Percentiles rank a stretch among this genome's conserved stretches.
Evolutionary conservation across 2,329 filamentous ascomycete genomes (phyloP).

Genomic region (Cryphonectria naterciae): DNA sequence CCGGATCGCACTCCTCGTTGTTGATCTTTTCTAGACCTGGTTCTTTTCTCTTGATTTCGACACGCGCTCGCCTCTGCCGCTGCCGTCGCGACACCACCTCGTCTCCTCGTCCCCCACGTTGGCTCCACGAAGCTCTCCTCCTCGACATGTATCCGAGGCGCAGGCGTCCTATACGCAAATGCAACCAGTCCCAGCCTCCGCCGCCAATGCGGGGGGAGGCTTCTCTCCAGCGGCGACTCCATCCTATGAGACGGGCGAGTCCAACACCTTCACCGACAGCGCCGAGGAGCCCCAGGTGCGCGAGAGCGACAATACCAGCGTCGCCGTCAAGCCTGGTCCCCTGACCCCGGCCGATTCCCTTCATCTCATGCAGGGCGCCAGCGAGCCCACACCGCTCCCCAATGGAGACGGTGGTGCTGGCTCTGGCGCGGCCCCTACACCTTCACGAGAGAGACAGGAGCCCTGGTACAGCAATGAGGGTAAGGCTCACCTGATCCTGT

Average conservation of each 20-base stretch:
- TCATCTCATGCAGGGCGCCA: constrained; percentile 25
- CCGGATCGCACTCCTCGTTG: background rate
- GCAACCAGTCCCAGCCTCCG: constrained; percentile 29
- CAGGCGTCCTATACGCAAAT: constrained; percentile 29
- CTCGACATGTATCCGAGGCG: constrained; percentile 31
- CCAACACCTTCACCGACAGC: constrained; percentile 29
- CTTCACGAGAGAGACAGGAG: constrained; percentile 20
- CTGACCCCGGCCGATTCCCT: background rate
- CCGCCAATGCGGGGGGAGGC: constrained; percentile 28
- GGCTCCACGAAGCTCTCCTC: constrained; percentile 19
- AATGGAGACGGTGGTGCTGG: constrained; percentile 23
- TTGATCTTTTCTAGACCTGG: background rate
- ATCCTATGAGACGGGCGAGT: constrained; percentile 27
- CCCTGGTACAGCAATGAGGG: constrained; percentile 29
- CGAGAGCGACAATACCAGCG: constrained; percentile 28
- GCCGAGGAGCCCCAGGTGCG: constrained; percentile 25
- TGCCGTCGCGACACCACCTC: background rate
- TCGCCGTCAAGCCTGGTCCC: constrained; percentile 21
- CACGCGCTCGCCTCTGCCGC: constrained; percentile 13
- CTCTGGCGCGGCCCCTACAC: constrained; percentile 22
- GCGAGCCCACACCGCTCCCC: constrained; percentile 25
- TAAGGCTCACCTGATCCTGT: constrained; percentile 3
- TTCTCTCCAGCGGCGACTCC: constrained; percentile 27
- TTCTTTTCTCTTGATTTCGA: background rate
- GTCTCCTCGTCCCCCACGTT: constrained; percentile 13